Conservation (phyloP, 169 alveolate species). For the Fabrea salina region DNA sequence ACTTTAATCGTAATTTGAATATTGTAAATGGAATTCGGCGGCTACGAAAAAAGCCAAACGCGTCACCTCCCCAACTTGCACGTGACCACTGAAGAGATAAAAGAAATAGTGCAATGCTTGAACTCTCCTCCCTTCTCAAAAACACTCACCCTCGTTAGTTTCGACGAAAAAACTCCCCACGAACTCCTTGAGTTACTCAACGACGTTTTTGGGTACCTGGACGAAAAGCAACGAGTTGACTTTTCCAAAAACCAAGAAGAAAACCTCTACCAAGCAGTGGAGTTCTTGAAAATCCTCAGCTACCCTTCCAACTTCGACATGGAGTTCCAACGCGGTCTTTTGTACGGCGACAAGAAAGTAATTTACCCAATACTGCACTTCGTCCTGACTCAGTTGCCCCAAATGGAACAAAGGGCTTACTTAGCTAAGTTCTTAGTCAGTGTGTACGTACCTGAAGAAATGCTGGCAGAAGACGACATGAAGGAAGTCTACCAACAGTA, state of each 20-base stretch:
- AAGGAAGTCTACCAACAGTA: constrained; percentile 45
- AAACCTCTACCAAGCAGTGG: constrained; percentile 46
- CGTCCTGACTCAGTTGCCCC: constrained; percentile 45
- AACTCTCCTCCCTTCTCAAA: constrained; percentile 61
- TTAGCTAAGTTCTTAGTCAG: constrained; percentile 57
- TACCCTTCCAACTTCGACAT: constrained; percentile 49
- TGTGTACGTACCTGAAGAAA: constrained; percentile 54
- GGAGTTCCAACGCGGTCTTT: constrained; percentile 48
- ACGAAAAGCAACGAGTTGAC: constrained; percentile 47
- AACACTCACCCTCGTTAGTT: constrained; percentile 48
- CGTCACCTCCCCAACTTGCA: constrained; percentile 25
- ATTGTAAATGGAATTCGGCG: background rate
- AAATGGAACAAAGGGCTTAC: constrained; percentile 59
- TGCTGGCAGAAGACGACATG: constrained; percentile 55
- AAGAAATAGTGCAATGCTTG: constrained; percentile 55
- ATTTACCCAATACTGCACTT: constrained; percentile 49
- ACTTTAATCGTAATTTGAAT: no score
- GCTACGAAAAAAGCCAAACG: background rate
- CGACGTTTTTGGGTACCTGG: constrained; percentile 46
- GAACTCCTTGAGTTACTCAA: constrained; percentile 55
- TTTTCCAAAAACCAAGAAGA: constrained; percentile 50
- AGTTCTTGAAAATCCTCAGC: constrained; percentile 54
- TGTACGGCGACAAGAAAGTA: constrained; percentile 59
- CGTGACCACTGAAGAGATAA: constrained; percentile 50
- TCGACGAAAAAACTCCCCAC: constrained; percentile 64